These are phyloP conservation scores for Paramecium pentaurelia DNA, from an alignment of 73 alveolate species.

Conservation along the genomic window DNA sequence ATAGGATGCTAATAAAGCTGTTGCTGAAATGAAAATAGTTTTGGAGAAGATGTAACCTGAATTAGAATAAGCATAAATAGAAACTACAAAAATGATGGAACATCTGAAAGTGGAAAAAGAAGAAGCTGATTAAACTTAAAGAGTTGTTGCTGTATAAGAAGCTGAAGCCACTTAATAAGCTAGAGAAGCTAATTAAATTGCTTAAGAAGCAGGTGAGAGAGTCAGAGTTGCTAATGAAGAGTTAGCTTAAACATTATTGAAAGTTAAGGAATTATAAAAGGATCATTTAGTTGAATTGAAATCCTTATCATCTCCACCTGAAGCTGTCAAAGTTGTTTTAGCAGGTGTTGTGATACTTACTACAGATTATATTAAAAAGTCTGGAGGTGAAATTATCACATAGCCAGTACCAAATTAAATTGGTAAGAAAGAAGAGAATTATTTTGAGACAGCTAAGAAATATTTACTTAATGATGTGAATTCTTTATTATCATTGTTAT, in stretches of 20 bases:
- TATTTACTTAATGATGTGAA: conserved; percentile 79
- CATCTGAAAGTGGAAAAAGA: conserved; percentile 77
- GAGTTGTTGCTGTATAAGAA: conserved; percentile 76
- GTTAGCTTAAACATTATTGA: conserved; percentile 68
- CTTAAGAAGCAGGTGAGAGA: conserved; percentile 63
- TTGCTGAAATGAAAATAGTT: conserved; percentile 83
- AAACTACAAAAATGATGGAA: conserved; percentile 88
- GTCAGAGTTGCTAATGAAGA: conserved; percentile 74
- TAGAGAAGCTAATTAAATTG: conserved; percentile 83
- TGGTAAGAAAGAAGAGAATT: conserved; percentile 78
- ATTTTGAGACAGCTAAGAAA: conserved; percentile 76
- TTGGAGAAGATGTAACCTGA: conserved; percentile 88
- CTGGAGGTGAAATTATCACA: conserved; percentile 57
- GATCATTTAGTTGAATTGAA: conserved; percentile 80
- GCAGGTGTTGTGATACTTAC: conserved; percentile 73
- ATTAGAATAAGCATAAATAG: conserved; percentile 83
- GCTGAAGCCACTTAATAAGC: conserved; percentile 96
- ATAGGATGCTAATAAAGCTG: conserved; percentile 87
- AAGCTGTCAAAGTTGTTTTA: conserved; percentile 70
- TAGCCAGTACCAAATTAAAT: conserved; percentile 60
- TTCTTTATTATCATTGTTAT: conserved; percentile 65
- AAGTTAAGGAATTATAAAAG: conserved; percentile 76
- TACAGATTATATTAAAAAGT: conserved; percentile 60
- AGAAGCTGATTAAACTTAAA: conserved; percentile 81
- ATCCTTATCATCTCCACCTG: conserved; percentile 72